Evolutionary conservation across 2,329 filamentous ascomycete genomes (phyloP), one percentile per base, ranked within the genome.

Genomic region (Phialemonium atrogriseum): DNA sequence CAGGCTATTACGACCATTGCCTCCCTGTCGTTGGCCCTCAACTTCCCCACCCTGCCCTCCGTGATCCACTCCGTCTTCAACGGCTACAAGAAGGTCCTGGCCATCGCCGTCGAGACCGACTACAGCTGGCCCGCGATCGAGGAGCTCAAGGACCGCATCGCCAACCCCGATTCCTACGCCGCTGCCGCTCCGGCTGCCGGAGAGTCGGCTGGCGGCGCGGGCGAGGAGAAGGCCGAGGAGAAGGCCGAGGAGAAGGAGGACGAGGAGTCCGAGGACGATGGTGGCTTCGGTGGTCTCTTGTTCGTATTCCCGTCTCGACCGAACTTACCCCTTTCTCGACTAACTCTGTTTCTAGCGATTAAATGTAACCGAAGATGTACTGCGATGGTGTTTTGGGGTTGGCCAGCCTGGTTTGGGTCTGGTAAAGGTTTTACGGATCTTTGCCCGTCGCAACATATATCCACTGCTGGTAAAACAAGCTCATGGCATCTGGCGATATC

Each of bases 81-180:
- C 79, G 64, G 72, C 55, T 98, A 98, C 85, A 98, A 98, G 87
- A 95, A 94, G 60, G 70, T 84, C 48, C 71, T 96, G 50, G 74
- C 91, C 48, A 79, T 95, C 54, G 93, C 91, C 54, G 63, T 98
- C 55, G 76, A 80, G 67, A 95, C 85, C 52, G 88, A 94, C 49
- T 82, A 81, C 75, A 81, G 78, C 67, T 98, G 91, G 89, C 80
- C 88, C 54, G 86, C 85, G 66, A 94, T 98, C 56, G 80, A 93
- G 56, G 76, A 94, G 69, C 83, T 98, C 71, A 98, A 98, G 84
- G 91, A 98, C 72, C 87, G 91, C 63, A 95, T 98, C 56, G 86
- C 86, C 69, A 96, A 98, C 79, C 93, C 93, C 50, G 91, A 98
- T 34, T 86, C 86, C 34, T 98, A 96, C 64, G 91, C 89, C 45